phyloP scores from a whole-genome alignment of 306 rosid genomes.

The Purshia tridentata region DNA sequence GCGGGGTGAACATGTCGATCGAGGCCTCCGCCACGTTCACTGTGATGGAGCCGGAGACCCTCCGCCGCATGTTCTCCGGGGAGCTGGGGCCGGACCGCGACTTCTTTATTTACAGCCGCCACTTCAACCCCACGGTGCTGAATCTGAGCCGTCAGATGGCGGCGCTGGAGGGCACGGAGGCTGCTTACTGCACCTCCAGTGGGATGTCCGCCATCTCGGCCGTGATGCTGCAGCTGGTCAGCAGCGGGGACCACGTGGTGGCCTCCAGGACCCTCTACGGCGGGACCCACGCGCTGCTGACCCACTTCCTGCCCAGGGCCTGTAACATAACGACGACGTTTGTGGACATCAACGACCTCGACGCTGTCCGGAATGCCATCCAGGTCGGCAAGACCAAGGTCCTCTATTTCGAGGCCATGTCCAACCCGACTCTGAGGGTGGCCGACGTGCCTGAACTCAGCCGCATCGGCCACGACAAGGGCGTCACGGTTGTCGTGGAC shows the following conservation, averaged over 20 bases:
- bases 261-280: constrained; percentile 69
- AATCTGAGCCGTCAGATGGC: constrained; percentile 91
- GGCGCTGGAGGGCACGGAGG: constrained; percentile 85
- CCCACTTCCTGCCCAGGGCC: constrained; percentile 63
- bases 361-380: constrained; percentile 48
- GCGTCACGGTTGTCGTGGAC: constrained; percentile 83
- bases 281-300: constrained; percentile 84
- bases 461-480: constrained; percentile 56
- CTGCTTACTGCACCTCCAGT: constrained; percentile 90
- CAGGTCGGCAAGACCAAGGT: constrained; percentile 71
- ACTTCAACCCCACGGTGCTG: constrained; percentile 90
- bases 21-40: constrained; percentile 98
- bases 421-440: constrained; percentile 73
- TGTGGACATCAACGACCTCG: constrained; percentile 56
- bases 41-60: constrained; percentile 94
- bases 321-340: constrained; percentile 60
- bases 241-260: constrained; percentile 68
- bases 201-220: constrained; percentile 89
- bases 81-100: constrained; percentile 88
- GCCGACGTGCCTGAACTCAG: constrained; percentile 74
- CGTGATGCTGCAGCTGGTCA: constrained; percentile 58
- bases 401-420: constrained; percentile 63
- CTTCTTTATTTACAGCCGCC: constrained; percentile 94
- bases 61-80: constrained; percentile 84
- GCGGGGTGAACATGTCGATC: constrained; percentile 99